Percentiles rank a stretch among this genome's conserved stretches.
These are phyloP conservation scores for Zoysia pacifica DNA, from an alignment of 176 grass and related monocot genomes.

Conservation along the genomic window DNA sequence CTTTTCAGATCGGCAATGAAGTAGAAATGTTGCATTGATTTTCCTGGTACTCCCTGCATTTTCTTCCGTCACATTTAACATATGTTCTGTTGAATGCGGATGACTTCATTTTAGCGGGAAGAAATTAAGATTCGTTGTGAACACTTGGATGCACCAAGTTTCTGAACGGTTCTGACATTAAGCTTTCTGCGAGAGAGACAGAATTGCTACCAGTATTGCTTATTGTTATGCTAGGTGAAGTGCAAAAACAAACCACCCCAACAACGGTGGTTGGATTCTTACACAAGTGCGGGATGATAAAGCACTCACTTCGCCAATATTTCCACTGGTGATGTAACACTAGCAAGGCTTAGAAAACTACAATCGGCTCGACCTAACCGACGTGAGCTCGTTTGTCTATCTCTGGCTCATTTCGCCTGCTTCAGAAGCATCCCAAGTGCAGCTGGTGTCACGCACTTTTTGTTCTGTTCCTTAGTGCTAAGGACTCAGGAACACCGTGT, in stretches of 20 bases:
- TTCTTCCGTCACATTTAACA: no score
- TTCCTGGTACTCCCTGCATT: no score
- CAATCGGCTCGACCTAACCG: conserved; percentile 8
- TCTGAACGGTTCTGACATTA: neutral
- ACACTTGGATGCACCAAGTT: no score
- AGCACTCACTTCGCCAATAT: neutral
- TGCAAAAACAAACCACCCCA: neutral
- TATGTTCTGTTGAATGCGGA: no score
- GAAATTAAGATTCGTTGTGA: no score
- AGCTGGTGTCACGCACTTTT: conserved; percentile 15
- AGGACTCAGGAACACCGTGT: neutral
- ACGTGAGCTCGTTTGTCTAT: conserved; percentile 17
- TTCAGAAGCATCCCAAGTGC: conserved; percentile 32
- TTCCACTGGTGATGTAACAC: conserved; percentile 14
- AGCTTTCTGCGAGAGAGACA: neutral
- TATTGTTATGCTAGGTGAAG: neutral
- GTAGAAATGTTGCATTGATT: neutral
- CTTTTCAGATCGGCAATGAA: conserved; percentile 1
- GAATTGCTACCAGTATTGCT: neutral
- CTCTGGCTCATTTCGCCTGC: neutral
- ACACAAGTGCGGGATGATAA: neutral
- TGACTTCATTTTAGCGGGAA: no score
- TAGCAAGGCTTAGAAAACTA: neutral
- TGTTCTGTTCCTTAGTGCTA: neutral
- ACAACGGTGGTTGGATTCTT: neutral